phyloP scores from a whole-genome alignment of 2,329 filamentous ascomycete species.

The Dactylonectria estremocensis region DNA sequence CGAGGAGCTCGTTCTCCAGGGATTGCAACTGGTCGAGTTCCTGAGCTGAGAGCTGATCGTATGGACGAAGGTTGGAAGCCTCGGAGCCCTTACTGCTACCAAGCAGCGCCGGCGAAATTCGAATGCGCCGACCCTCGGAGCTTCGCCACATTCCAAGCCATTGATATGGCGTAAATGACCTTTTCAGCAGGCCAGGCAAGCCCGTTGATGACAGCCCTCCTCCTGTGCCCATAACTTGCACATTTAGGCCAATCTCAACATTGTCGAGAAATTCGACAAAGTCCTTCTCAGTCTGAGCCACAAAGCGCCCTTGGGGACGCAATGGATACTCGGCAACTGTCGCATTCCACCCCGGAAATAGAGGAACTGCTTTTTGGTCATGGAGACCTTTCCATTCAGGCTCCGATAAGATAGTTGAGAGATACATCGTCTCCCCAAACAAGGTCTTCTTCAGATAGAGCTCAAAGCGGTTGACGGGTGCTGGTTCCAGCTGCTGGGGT shows the following conservation, averaged over 20 bases:
- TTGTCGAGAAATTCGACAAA: conserved; percentile 14
- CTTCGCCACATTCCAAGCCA: conserved; percentile 27
- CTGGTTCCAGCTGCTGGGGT: not conserved
- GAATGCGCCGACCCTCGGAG: conserved; percentile 13
- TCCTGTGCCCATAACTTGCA: not conserved
- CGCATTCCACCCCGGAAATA: conserved; percentile 14
- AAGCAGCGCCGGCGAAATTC: not conserved
- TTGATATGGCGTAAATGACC: conserved; percentile 14
- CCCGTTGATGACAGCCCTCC: conserved; percentile 2
- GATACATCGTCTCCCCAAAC: conserved; percentile 8
- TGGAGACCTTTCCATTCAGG: not conserved
- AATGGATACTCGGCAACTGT: not conserved
- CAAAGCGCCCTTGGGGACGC: conserved; percentile 1
- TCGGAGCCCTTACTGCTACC: not conserved
- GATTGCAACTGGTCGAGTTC: not conserved
- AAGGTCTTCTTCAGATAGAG: conserved; percentile 19
- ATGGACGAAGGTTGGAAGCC: not conserved
- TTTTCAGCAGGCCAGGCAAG: conserved; percentile 7
- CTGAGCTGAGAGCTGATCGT: not conserved
- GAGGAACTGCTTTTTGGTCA: not conserved
- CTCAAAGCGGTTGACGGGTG: conserved; percentile 12
- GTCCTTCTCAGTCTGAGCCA: conserved; percentile 16
- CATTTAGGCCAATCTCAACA: not conserved
- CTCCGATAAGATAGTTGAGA: conserved; percentile 2
- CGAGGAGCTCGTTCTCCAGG: conserved; percentile 20